Evolutionary conservation across 2,329 filamentous ascomycete species (phyloP).

Genomic region (Diaporthe batatas): DNA sequence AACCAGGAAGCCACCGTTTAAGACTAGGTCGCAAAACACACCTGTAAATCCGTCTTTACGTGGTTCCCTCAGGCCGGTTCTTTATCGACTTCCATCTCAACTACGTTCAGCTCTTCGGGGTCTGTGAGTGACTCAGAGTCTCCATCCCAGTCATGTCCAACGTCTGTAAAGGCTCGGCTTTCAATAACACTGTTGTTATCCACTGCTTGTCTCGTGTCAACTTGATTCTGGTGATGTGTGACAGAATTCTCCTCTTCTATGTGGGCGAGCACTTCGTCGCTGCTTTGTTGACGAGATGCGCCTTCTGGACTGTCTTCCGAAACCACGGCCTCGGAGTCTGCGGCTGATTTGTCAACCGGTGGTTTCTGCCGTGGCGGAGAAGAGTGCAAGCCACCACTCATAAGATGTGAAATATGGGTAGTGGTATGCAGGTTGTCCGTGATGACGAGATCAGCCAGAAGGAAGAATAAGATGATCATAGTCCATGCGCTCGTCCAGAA

Average conservation of each 20-base stretch:
- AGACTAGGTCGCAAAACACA: background rate
- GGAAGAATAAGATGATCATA: background rate
- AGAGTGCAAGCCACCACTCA: conserved; percentile 2
- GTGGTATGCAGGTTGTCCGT: background rate
- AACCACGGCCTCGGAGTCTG: background rate
- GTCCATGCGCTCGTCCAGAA: conserved; percentile 3
- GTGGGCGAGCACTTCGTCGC: too few species aligned
- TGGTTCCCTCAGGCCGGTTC: background rate
- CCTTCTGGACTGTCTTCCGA: background rate
- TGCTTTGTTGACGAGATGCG: background rate
- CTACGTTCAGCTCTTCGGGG: background rate
- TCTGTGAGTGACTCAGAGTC: background rate
- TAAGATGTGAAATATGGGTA: background rate
- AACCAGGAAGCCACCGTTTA: background rate
- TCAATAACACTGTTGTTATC: background rate
- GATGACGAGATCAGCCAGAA: background rate
- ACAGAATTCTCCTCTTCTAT: too few species aligned
- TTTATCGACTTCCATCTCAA: background rate
- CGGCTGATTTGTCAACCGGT: background rate
- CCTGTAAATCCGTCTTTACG: background rate
- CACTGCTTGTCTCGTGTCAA: background rate
- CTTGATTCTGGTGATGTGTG: background rate
- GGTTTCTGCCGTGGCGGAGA: background rate
- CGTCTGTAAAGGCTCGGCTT: background rate
- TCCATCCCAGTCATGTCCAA: background rate